Evolutionary conservation across 2,329 filamentous ascomycete species (phyloP).

Genomic region (Neonectria neomacrospora): DNA sequence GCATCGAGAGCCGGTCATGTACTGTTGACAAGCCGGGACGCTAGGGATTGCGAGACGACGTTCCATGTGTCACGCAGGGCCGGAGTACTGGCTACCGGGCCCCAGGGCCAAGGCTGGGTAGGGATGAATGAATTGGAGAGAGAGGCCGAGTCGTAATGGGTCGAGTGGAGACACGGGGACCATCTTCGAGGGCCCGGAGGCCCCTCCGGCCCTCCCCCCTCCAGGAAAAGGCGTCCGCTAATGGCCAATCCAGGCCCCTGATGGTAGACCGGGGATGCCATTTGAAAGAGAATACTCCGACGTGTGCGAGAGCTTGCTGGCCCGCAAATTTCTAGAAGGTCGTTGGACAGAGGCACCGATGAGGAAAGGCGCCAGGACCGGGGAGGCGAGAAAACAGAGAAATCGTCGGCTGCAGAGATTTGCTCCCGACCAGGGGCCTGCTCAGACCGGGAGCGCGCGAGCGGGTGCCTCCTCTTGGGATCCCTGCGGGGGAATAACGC

Average conservation of each 20-base stretch:
- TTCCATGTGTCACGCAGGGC: slow-evolving; percentile 36
- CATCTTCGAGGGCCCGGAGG: slow-evolving; percentile 45
- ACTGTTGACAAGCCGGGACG: slow-evolving; percentile 43
- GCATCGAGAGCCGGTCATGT: slow-evolving; percentile 41
- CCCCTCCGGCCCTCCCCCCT: slow-evolving; percentile 42
- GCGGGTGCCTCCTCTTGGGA: slow-evolving; percentile 15
- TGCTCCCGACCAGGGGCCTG: slow-evolving; percentile 40
- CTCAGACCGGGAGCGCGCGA: slow-evolving; percentile 17
- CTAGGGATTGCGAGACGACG: slow-evolving; percentile 37
- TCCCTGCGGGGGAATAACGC: slow-evolving; percentile 34
- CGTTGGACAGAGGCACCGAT: slow-evolving; percentile 41
- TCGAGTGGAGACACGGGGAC: slow-evolving; percentile 46
- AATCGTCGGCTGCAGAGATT: slow-evolving; percentile 43
- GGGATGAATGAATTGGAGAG: slow-evolving; percentile 44
- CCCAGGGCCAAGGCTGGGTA: slow-evolving; percentile 23
- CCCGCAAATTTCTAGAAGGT: slow-evolving; percentile 50
- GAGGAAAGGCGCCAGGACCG: slow-evolving; percentile 35
- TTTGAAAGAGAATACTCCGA: slow-evolving; percentile 49
- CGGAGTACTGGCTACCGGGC: slow-evolving; percentile 41
- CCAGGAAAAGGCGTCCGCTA: slow-evolving; percentile 36
- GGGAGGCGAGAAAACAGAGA: slow-evolving; percentile 41
- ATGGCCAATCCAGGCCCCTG: slow-evolving; percentile 43
- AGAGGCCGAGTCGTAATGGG: slow-evolving; percentile 42
- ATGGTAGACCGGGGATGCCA: slow-evolving; percentile 39
- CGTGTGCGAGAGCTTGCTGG: slow-evolving; percentile 40